Percentiles rank a stretch among this genome's conserved stretches.
These are phyloP conservation scores for Fusarium verticillioides DNA, from an alignment of 2,329 filamentous ascomycete species.

Conservation along the genomic window DNA sequence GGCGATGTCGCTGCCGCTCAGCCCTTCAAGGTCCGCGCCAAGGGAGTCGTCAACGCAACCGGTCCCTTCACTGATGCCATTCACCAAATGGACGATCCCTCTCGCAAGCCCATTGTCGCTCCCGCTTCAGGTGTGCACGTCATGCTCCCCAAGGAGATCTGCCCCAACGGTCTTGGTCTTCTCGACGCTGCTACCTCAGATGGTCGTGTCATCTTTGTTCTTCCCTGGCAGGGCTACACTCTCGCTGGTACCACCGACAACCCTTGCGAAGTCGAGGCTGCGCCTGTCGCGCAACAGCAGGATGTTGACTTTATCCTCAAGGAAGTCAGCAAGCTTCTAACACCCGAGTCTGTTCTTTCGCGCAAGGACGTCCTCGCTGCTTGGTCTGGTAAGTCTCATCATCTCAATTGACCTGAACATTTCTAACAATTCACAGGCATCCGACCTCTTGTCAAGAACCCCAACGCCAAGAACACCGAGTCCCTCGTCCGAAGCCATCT, in stretches of 20 bases:
- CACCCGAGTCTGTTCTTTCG: conserved; percentile 79
- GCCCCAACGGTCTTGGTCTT: conserved; percentile 82
- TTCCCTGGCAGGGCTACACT: conserved; percentile 88
- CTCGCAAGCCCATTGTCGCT: conserved; percentile 77
- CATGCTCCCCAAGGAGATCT: conserved; percentile 82
- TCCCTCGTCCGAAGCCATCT: conserved; percentile 86
- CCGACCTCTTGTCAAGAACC: conserved; percentile 82
- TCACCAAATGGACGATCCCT: conserved; percentile 81
- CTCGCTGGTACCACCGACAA: conserved; percentile 86
- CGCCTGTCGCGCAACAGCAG: conserved; percentile 78
- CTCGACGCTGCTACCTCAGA: conserved; percentile 83
- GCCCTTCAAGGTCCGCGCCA: conserved; percentile 77
- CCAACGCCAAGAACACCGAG: conserved; percentile 83
- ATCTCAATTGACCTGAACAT: no score
- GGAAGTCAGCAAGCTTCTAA: conserved; percentile 80
- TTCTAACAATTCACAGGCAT: conserved; percentile 59
- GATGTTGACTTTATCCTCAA: conserved; percentile 86
- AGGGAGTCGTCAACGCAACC: conserved; percentile 86
- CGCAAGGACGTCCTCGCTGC: conserved; percentile 81
- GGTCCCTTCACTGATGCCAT: conserved; percentile 85
- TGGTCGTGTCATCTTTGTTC: conserved; percentile 88
- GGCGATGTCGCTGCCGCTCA: conserved; percentile 62
- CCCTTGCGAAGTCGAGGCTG: conserved; percentile 72
- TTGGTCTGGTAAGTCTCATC: conserved; percentile 72
- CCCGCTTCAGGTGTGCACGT: conserved; percentile 86